Conservation (phyloP, 2,329 filamentous ascomycete species). For the Didymella pinodella region DNA sequence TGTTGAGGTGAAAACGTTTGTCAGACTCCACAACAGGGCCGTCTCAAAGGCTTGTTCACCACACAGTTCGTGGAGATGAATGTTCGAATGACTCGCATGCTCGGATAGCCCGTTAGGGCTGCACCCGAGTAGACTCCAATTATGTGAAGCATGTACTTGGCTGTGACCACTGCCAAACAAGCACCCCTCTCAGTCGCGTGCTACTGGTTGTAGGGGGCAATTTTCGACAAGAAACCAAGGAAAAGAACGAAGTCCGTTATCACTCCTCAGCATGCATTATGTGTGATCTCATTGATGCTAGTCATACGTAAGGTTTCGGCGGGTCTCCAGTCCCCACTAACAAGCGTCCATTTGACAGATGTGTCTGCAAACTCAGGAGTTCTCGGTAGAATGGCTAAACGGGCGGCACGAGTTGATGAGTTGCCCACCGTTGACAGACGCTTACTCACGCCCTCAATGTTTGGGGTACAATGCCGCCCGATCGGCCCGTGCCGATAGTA, state of each 20-base stretch:
- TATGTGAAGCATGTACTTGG: background rate
- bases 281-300: too few species aligned
- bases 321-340: background rate
- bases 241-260: too few species aligned
- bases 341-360: background rate
- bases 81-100: conserved; percentile 4
- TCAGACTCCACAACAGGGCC: conserved; percentile 3
- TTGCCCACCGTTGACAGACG: background rate
- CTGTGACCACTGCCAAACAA: background rate
- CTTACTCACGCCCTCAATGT: conserved; percentile 3
- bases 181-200: background rate
- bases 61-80: background rate
- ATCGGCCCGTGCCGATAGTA: background rate
- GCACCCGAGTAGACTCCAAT: background rate
- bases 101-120: conserved; percentile 10
- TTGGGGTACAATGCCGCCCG: background rate
- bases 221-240: background rate
- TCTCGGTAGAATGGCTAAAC: background rate
- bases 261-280: too few species aligned
- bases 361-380: background rate
- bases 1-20: background rate
- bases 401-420: background rate
- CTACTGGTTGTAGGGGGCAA: background rate
- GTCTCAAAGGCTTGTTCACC: conserved; percentile 1
- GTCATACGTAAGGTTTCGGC: background rate